Evolutionary conservation across 441 rosid genomes (phyloP), one percentile per base, ranked within the genome.

Genomic region (Erodium texanum): DNA sequence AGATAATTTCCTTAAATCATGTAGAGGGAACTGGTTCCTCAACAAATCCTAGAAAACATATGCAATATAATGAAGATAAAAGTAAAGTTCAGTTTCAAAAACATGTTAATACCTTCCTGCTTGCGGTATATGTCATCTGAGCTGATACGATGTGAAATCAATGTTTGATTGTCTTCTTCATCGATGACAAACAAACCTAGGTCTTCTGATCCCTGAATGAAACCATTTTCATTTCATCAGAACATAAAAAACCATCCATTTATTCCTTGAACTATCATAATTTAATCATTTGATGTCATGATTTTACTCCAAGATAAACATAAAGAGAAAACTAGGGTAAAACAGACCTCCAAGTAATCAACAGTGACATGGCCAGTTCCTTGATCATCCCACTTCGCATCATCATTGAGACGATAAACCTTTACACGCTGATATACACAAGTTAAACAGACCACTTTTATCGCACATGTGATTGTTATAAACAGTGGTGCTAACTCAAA

Each of bases 371-470:
- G 90, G 71, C 99, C 99, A 48, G 99, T 95, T 72, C 99, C 99
- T 78, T 88, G 99, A 74, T 95, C 97, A 80, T 92, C 99, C 98
- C 99, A 95, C 82, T 90, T 95, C 71, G 96, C 97, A 82, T 90
- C 92, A 62, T 89, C 95, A 54, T 78, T 89, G 69, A 95, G 77
- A 71, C 93, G 97, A 73, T 95, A 95, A 24, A 95, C 92, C 80
- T 95, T 95, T 76, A 95, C 97, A 56, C 99, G 86, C 98, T 95
- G 87, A 74, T 82, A 77, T 50, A 79, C 43, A 38, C 45, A 38
- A 70, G 38, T 59, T 12, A 58, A 69, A 48, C 43, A 1, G 50
- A 24, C 64, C 67, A 61, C 15, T 48, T 38, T 32, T 14, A 20
- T 62, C 24, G 38, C 22, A 23, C 4, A 70, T 24, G 24, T 12